Percentiles rank a stretch among this genome's conserved stretches.
Conservation (phyloP, 2,329 filamentous ascomycete genomes). For the Colletotrichum sp. region DNA sequence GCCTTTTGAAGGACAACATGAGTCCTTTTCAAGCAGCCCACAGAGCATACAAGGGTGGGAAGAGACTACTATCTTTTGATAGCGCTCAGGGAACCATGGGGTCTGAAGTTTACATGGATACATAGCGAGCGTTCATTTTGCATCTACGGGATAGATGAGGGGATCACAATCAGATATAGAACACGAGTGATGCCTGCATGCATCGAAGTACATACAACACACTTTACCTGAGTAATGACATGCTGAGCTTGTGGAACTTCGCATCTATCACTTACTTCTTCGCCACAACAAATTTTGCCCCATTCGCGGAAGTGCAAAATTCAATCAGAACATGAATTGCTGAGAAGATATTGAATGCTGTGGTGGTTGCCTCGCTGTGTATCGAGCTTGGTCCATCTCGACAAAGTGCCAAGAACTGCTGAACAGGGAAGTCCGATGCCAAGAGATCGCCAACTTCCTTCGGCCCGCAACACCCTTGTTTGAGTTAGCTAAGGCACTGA, state of each 20-base stretch:
- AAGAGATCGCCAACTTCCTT: neutral
- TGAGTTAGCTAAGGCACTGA: neutral
- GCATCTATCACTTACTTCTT: neutral
- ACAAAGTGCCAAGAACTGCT: neutral
- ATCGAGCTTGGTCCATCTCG: neutral
- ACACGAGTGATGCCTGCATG: neutral
- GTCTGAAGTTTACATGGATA: fast-evolving
- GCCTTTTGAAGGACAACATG: neutral
- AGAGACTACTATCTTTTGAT: neutral
- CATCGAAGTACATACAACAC: neutral
- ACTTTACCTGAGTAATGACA: neutral
- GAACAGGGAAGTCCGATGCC: neutral
- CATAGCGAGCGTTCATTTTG: neutral
- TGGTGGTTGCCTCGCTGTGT: neutral
- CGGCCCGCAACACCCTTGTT: neutral
- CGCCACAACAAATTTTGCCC: neutral
- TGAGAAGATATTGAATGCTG: neutral
- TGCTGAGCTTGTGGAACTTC: neutral
- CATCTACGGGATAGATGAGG: fast-evolving
- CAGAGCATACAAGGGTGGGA: neutral
- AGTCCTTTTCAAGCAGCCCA: neutral
- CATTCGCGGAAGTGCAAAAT: neutral
- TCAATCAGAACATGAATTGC: fast-evolving
- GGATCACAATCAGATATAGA: neutral
- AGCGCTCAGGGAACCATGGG: neutral